Evolutionary conservation across 176 grass and related monocot species (phyloP), one percentile per base, ranked within the genome.

Genomic region (Ensete ventricosum): DNA sequence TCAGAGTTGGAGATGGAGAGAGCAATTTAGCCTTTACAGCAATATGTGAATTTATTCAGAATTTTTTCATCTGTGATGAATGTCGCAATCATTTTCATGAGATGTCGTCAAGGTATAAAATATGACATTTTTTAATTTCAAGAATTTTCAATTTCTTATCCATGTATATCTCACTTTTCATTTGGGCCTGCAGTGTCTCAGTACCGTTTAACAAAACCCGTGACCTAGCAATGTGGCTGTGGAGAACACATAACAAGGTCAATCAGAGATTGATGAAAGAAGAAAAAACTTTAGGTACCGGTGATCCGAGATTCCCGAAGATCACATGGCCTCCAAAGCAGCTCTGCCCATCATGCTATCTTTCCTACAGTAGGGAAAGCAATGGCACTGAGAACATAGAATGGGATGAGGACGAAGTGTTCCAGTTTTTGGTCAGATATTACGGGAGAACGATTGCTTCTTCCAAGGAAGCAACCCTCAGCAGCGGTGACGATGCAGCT

Each of bases 1-100:
- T 89, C 13, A 84, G 81, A 87, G 82, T 98, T 43, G 88, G 80
- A 66, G 95, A 98, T 84, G 90, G 84, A 79, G 90, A 98, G 59
- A 91, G 88, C 81, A 91, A 98, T 55, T 81, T 78, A 60, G 80
- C 88, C 51, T 98, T 98, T 78, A 89, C 81, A 65, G 79, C 90
- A 71, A 98, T 98, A 53, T 82, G 88, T 82, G 95, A 98, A 81
- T 98, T 98, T 81, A 98, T 94, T 73, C 84, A 98, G 69, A 94
- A 89, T 68, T 98, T 98, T 70, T 98, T 98, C 79, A 82, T 88
- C 50, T 98, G 95, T 58, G 90, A 98, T 75, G 88, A 98, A 86
- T 98, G 95, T 58, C 90, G 95, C 57, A 49, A 14, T 9, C 95
- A 98, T 86, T 98, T 98, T 25, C 81, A 98, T 80, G 86, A 82